Evolutionary conservation across 2,329 filamentous ascomycete genomes (phyloP).

Genomic region (Fonsecaea pugnacius): DNA sequence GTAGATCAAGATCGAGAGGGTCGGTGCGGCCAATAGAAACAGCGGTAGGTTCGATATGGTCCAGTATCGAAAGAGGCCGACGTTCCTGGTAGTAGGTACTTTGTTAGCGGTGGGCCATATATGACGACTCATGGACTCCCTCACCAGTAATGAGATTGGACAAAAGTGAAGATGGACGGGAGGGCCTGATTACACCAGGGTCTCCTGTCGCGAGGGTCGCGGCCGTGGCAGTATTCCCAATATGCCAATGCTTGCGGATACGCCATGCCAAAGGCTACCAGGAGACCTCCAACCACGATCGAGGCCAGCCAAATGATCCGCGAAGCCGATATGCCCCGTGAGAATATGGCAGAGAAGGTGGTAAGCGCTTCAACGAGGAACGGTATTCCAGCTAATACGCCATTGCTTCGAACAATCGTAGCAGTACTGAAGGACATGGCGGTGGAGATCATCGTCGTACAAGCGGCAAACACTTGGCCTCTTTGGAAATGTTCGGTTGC

Average conservation of each 20-base stretch:
- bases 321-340: constrained; percentile 43
- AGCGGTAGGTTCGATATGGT: constrained; percentile 81
- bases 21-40: constrained; percentile 80
- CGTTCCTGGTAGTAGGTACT: constrained; percentile 65
- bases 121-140: constrained; percentile 38
- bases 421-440: constrained; percentile 73
- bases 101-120: constrained; percentile 14
- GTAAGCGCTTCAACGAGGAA: constrained; percentile 67
- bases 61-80: constrained; percentile 90
- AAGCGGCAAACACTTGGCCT: constrained; percentile 49
- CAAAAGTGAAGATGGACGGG: constrained; percentile 89
- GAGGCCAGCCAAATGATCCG: constrained; percentile 60
- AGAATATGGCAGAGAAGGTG: constrained; percentile 50
- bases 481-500: constrained; percentile 42
- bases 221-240: constrained; percentile 64
- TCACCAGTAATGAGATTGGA: constrained; percentile 89
- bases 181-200: constrained; percentile 76
- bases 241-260: constrained; percentile 79
- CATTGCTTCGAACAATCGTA: constrained; percentile 80
- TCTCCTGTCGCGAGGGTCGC: constrained; percentile 46
- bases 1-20: constrained; percentile 68
- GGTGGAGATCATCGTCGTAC: constrained; percentile 17
- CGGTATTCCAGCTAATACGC: constrained; percentile 76
- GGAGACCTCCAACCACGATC: constrained; percentile 68
- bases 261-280: constrained; percentile 69